A percentile compares a stretch with the other conserved stretches of the same genome.
Conservation (phyloP, 2,329 filamentous ascomycete genomes). For the Monosporascus sp. region DNA sequence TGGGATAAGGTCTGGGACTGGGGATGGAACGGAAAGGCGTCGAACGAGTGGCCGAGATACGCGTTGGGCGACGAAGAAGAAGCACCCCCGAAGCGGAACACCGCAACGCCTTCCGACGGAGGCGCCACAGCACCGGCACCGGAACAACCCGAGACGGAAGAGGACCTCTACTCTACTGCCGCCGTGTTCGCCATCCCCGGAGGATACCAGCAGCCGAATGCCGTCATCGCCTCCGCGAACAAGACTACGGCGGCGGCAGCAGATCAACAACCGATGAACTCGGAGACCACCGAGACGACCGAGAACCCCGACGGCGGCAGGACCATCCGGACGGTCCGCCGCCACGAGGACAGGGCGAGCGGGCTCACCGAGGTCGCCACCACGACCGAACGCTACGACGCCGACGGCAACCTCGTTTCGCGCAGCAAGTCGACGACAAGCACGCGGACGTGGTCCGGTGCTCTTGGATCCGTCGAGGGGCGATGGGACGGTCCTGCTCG, state of each 20-base stretch:
- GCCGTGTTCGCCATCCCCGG: not conserved
- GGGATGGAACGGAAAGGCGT: not conserved
- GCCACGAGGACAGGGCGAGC: not conserved
- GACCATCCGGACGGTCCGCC: conserved; percentile 11
- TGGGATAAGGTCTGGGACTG: not conserved
- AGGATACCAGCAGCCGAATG: not conserved
- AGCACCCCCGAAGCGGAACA: not conserved
- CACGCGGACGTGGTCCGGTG: conserved; percentile 10
- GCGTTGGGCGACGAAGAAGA: not conserved
- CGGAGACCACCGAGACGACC: conserved; percentile 5
- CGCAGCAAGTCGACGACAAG: conserved; percentile 6
- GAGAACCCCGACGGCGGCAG: conserved; percentile 18
- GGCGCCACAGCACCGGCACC: not conserved
- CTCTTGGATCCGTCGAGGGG: too few relatives aligned
- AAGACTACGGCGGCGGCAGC: not conserved
- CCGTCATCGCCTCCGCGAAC: not conserved
- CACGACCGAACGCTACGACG: conserved; percentile 11
- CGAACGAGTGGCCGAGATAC: not conserved
- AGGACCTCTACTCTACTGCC: not conserved
- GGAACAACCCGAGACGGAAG: not conserved
- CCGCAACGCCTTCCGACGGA: too few relatives aligned
- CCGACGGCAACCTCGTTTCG: conserved; percentile 15
- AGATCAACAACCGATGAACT: not conserved
- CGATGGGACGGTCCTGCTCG: not conserved
- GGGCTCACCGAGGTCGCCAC: conserved; percentile 10